Evolutionary conservation across 768 basidiomycete genomes (phyloP).

Genomic region (Amanita molliuscula): DNA sequence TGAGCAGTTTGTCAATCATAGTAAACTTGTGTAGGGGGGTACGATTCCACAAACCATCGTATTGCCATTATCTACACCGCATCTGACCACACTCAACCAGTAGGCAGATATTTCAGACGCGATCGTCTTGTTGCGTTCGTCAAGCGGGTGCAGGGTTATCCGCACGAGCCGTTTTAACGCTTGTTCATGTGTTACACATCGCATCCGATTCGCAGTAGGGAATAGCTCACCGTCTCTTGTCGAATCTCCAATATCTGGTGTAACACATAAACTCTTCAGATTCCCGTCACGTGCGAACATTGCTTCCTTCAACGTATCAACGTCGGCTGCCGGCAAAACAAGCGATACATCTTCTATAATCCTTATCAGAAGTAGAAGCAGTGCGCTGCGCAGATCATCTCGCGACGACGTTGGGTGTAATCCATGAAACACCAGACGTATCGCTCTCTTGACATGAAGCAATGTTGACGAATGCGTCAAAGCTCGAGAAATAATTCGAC

Average conservation of each 20-base stretch:
- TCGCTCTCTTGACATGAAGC: conserved; percentile 22
- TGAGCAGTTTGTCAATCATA: neutral
- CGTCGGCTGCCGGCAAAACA: conserved; percentile 19
- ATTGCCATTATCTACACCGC: neutral
- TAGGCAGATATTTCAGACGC: conserved; percentile 28
- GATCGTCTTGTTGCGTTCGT: conserved; percentile 25
- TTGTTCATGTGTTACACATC: conserved; percentile 14
- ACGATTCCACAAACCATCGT: conserved; percentile 3
- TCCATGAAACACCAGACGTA: conserved; percentile 28
- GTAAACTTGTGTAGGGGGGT: neutral
- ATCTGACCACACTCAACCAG: conserved; percentile 29
- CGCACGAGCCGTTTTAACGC: conserved; percentile 32
- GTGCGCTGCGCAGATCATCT: conserved; percentile 15
- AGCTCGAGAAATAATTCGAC: conserved; percentile 23
- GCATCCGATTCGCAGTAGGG: neutral
- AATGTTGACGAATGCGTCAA: conserved; percentile 17
- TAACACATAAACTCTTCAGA: conserved; percentile 25
- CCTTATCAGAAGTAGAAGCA: conserved; percentile 29
- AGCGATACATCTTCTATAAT: conserved; percentile 21
- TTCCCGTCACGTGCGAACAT: conserved; percentile 23
- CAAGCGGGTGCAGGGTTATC: conserved; percentile 24
- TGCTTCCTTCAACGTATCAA: conserved; percentile 26
- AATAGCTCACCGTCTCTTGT: conserved; percentile 24
- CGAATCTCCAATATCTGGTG: conserved; percentile 12
- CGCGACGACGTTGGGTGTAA: conserved; percentile 11